These are phyloP conservation scores for Sonneratia caseolaris DNA, from an alignment of 345 rosid genomes.

Conservation along the genomic window DNA sequence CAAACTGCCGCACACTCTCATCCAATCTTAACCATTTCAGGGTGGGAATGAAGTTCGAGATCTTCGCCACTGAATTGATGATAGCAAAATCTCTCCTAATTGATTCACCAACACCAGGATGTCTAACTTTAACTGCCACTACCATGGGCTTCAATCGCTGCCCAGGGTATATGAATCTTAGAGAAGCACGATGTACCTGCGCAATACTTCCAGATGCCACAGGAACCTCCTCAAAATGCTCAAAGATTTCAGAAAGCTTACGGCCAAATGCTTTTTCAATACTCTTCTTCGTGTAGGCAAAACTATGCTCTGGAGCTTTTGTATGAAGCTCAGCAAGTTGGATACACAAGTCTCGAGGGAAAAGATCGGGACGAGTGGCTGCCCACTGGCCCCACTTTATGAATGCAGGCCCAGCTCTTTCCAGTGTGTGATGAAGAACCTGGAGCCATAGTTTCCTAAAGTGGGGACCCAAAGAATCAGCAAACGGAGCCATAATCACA, in stretches of 20 bases:
- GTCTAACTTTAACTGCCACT: slow-evolving; percentile 97
- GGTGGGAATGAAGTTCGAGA: slow-evolving; percentile 59
- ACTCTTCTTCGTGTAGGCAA: slow-evolving; percentile 63
- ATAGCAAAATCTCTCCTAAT: slow-evolving; percentile 81
- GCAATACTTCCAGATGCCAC: slow-evolving; percentile 99
- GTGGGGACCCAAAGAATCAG: slow-evolving; percentile 38
- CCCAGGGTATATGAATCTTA: slow-evolving; percentile 74
- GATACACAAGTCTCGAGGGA: slow-evolving; percentile 75
- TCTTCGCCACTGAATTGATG: slow-evolving; percentile 61
- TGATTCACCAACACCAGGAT: slow-evolving; percentile 91
- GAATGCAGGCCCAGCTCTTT: slow-evolving; percentile 91
- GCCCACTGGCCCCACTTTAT: slow-evolving; percentile 99
- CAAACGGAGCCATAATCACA: slow-evolving; percentile 69
- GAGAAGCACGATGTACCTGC: slow-evolving; percentile 84
- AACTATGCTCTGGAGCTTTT: slow-evolving; percentile 88
- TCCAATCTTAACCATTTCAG: slow-evolving; percentile 91
- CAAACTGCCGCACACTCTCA: slow-evolving; percentile 93
- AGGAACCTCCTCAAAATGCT: slow-evolving; percentile 76
- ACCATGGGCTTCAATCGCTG: slow-evolving; percentile 50
- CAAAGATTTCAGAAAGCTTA: slow-evolving; percentile 73
- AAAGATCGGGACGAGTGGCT: slow-evolving; percentile 93
- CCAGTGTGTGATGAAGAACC: slow-evolving; percentile 67
- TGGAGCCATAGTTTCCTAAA: slow-evolving; percentile 58
- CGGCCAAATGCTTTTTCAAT: slow-evolving; percentile 92
- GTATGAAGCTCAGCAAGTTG: slow-evolving; percentile 88